phyloP scores from a whole-genome alignment of 176 grass and related monocot genomes.

The Aegilops tauschii region DNA sequence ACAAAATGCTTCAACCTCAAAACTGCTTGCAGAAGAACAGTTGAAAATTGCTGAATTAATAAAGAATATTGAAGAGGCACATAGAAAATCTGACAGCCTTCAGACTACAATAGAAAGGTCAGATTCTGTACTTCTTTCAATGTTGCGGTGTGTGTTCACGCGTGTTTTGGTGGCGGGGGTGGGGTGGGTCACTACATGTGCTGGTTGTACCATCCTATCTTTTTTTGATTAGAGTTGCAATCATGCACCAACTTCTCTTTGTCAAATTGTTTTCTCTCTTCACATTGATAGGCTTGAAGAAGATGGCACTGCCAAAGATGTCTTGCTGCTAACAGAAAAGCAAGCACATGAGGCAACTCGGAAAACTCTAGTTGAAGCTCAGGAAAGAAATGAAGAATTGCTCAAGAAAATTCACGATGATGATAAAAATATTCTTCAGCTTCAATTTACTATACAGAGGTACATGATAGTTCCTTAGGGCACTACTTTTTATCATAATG shows the following conservation, averaged over 20 bases:
- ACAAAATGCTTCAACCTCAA: conserved; percentile 52
- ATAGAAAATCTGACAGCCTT: conserved; percentile 53
- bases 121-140: conserved; percentile 21
- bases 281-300: conserved; percentile 55
- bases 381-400: conserved; percentile 51
- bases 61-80: conserved; percentile 46
- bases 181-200: conserved; percentile 2
- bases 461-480: conserved; percentile 24
- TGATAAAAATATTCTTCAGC: conserved; percentile 58
- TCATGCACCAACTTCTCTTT: conserved; percentile 4
- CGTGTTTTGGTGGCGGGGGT: neutral
- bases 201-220: conserved; percentile 6
- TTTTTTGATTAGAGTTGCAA: conserved; percentile 12
- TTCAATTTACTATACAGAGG: conserved; percentile 62
- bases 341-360: conserved; percentile 39
- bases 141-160: neutral
- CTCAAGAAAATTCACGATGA: conserved; percentile 43
- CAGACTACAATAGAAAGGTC: conserved; percentile 48
- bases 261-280: conserved; percentile 11
- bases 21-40: conserved; percentile 47
- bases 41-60: conserved; percentile 47
- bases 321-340: conserved; percentile 43
- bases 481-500: conserved; percentile 5
- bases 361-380: conserved; percentile 41
- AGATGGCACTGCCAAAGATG: conserved; percentile 47